A percentile compares a stretch with the other conserved stretches of the same genome.
These are phyloP conservation scores for Terfezia claveryi DNA, from an alignment of 495 filamentous ascomycete species.

Conservation along the genomic window DNA sequence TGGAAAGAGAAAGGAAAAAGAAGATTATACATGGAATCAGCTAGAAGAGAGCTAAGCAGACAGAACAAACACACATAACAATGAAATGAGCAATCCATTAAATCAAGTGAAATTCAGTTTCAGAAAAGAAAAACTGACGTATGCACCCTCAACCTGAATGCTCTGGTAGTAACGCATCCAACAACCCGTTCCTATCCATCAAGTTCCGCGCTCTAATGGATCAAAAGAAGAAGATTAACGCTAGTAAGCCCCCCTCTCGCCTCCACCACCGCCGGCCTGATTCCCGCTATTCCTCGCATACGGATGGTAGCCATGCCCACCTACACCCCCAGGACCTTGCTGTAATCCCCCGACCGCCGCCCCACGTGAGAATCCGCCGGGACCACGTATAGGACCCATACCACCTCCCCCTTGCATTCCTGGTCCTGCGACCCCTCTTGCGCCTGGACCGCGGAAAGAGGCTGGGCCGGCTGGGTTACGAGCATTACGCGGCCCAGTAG, in stretches of 20 bases:
- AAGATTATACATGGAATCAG: too few species aligned
- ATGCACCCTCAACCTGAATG: too few species aligned
- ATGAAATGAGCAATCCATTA: too few species aligned
- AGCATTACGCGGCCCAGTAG: slow-evolving; percentile 90
- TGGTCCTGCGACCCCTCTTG: slow-evolving; percentile 33
- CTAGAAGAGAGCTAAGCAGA: too few species aligned
- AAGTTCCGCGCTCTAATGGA: too few species aligned
- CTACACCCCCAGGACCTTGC: not conserved
- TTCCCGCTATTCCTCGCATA: slow-evolving; percentile 11
- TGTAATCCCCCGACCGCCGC: not conserved
- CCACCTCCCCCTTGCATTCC: slow-evolving; percentile 6
- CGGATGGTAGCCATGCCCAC: slow-evolving; percentile 7
- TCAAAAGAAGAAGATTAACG: not conserved
- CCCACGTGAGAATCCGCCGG: not conserved
- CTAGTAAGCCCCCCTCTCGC: not conserved
- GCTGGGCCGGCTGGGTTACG: slow-evolving; percentile 79
- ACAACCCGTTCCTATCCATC: too few species aligned
- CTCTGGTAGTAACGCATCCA: too few species aligned
- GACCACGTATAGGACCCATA: not conserved
- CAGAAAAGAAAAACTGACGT: too few species aligned
- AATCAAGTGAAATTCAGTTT: too few species aligned
- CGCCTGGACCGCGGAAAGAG: slow-evolving; percentile 84
- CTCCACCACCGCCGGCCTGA: not conserved
- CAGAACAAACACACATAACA: too few species aligned
- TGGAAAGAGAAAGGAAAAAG: too few species aligned